These are phyloP conservation scores for Neopestalotiopsis sp. DNA, from an alignment of 2,329 filamentous ascomycete species.

Conservation along the genomic window DNA sequence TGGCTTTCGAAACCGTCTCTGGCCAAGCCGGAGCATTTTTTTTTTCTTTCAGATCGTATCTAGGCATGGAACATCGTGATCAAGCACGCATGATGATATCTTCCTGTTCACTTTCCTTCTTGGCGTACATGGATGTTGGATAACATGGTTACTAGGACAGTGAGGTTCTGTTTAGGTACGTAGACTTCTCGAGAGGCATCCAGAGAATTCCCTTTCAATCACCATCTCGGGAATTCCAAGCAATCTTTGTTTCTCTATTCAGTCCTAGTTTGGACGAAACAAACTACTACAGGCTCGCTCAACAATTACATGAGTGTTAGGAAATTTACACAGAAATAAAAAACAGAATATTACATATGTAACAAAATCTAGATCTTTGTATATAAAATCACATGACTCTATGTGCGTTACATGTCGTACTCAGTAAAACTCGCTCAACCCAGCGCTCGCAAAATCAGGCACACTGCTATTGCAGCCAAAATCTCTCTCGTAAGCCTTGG, in stretches of 20 bases:
- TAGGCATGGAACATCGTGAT: background rate
- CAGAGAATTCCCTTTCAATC: too few relatives aligned
- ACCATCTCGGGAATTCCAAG: too few relatives aligned
- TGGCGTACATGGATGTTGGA: background rate
- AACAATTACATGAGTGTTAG: too few relatives aligned
- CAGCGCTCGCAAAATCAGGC: slow-evolving; percentile 54
- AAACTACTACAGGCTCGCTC: too few relatives aligned
- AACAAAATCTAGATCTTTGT: background rate
- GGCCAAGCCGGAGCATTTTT: background rate
- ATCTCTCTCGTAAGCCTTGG: slow-evolving; percentile 71
- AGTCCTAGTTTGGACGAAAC: too few relatives aligned
- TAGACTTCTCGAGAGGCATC: too few relatives aligned
- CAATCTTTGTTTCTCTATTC: too few relatives aligned
- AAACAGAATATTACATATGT: background rate
- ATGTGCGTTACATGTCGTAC: background rate
- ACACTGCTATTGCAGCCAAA: slow-evolving; percentile 71
- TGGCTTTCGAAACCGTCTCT: background rate
- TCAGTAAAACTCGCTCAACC: slow-evolving; percentile 50
- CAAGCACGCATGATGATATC: background rate
- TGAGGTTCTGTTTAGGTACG: background rate
- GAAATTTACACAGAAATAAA: background rate
- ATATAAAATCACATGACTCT: background rate
- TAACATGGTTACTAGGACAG: background rate
- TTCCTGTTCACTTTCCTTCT: background rate
- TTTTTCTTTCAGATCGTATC: background rate